Evolutionary conservation across 441 rosid genomes (phyloP).

Genomic region (Biscutella auriculata): DNA sequence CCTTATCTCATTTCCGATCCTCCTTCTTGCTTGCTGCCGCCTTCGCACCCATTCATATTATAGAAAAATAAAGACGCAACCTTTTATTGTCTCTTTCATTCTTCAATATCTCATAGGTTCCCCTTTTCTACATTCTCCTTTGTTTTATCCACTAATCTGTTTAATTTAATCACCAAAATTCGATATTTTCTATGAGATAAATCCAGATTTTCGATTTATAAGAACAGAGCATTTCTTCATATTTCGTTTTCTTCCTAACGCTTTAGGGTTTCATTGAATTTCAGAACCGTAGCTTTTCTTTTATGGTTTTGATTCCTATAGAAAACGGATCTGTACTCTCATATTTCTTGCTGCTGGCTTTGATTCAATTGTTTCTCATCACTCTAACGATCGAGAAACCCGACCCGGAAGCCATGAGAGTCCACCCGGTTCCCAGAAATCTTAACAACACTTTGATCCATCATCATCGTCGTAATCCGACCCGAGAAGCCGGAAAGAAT

Average conservation of each 20-base stretch:
- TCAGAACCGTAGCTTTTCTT: not conserved
- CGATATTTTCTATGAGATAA: not conserved
- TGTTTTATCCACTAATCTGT: not conserved
- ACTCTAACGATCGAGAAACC: slow-evolving; percentile 5
- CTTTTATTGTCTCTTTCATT: slow-evolving; percentile 12
- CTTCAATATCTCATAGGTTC: not conserved
- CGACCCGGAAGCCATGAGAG: slow-evolving; percentile 50
- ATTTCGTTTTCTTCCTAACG: not conserved
- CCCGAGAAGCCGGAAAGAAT: slow-evolving; percentile 41
- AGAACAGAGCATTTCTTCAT: not conserved
- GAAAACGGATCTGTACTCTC: not conserved
- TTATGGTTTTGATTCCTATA: slow-evolving; percentile 15
- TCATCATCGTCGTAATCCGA: slow-evolving; percentile 19
- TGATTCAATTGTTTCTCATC: not conserved
- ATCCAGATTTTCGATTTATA: not conserved
- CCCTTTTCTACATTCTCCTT: not conserved
- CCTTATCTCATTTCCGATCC: slow-evolving; percentile 15
- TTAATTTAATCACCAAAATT: not conserved
- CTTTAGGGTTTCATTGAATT: not conserved
- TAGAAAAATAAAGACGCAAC: slow-evolving; percentile 1
- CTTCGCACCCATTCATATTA: slow-evolving; percentile 17
- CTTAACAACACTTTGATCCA: slow-evolving; percentile 46
- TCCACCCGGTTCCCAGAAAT: slow-evolving; percentile 57
- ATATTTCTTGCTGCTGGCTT: not conserved
- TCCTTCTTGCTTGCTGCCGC: not conserved